phyloP scores from a whole-genome alignment of 148 eudicot species.

The Cornus controversa region DNA sequence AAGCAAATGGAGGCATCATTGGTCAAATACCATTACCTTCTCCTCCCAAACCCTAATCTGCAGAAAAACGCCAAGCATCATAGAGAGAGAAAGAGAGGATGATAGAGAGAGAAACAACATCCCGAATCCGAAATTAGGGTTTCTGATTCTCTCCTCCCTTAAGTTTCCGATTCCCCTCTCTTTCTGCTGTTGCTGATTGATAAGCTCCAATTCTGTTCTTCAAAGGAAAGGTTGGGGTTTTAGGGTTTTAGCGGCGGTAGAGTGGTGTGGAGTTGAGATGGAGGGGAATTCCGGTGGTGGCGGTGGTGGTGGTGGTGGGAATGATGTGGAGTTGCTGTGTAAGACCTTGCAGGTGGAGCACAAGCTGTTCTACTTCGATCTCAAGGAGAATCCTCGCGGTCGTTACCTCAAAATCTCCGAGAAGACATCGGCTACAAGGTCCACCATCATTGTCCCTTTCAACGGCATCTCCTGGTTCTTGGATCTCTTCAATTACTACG shows the following conservation, averaged over 20 bases:
- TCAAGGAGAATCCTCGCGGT: slow-evolving; percentile 97
- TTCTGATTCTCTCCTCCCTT: background rate
- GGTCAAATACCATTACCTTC: background rate
- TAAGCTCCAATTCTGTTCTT: background rate
- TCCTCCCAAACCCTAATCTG: background rate
- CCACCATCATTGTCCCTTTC: slow-evolving; percentile 89
- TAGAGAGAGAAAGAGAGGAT: background rate
- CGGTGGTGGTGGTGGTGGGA: slow-evolving; percentile 46
- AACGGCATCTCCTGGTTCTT: slow-evolving; percentile 85
- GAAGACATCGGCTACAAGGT: slow-evolving; percentile 92
- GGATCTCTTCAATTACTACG: slow-evolving; percentile 88
- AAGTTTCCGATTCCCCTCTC: background rate
- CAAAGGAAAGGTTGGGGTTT: background rate
- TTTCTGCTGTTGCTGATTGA: too few species aligned
- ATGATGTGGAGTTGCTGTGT: slow-evolving; percentile 77
- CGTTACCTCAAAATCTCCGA: slow-evolving; percentile 91
- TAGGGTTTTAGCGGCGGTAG: background rate
- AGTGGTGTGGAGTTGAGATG: slow-evolving; percentile 21
- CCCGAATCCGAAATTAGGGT: background rate
- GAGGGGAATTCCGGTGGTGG: slow-evolving; percentile 52
- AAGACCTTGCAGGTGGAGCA: slow-evolving; percentile 95
- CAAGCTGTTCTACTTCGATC: slow-evolving; percentile 94
- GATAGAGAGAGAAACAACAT: background rate
- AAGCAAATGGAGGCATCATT: background rate
- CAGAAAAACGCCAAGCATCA: background rate